A percentile compares a stretch with the other conserved stretches of the same genome.
phyloP scores from a whole-genome alignment of 1,284 basidiomycete species.

The Naganishia albida region DNA sequence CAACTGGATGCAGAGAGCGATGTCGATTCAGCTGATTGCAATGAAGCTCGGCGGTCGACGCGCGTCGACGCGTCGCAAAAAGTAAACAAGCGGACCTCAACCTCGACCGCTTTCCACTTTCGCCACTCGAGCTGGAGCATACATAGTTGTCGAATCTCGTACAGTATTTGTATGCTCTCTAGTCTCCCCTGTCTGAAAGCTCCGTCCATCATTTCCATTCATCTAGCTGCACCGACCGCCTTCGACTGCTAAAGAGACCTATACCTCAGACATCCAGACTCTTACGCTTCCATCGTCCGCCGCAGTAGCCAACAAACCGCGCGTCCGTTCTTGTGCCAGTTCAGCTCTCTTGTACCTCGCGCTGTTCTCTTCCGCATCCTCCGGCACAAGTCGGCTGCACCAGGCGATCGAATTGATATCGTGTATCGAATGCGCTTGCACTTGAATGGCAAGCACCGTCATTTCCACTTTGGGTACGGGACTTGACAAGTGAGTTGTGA shows the following conservation, averaged over 20 bases:
- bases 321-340: constrained; percentile 1
- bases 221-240: background rate
- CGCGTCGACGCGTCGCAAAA: background rate
- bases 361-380: constrained; percentile 39
- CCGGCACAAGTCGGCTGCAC: constrained; percentile 48
- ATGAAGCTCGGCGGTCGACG: too few species aligned
- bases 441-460: constrained; percentile 34
- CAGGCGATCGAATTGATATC: constrained; percentile 61
- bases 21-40: background rate
- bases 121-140: too few species aligned
- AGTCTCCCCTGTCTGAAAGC: too few species aligned
- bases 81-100: background rate
- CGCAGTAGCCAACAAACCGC: constrained; percentile 57
- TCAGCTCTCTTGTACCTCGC: background rate
- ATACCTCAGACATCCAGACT: constrained; percentile 52
- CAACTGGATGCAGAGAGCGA: background rate
- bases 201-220: background rate
- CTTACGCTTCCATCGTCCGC: constrained; percentile 61
- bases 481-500: constrained; percentile 31
- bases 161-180: too few species aligned
- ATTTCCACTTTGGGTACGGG: constrained; percentile 30
- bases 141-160: too few species aligned
- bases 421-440: constrained; percentile 57
- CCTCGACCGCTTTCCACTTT: background rate
- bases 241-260: background rate